A percentile compares a stretch with the other conserved stretches of the same genome.
Evolutionary conservation across 768 basidiomycete species (phyloP).

Genomic region (Omphalotus guepiniiformis): DNA sequence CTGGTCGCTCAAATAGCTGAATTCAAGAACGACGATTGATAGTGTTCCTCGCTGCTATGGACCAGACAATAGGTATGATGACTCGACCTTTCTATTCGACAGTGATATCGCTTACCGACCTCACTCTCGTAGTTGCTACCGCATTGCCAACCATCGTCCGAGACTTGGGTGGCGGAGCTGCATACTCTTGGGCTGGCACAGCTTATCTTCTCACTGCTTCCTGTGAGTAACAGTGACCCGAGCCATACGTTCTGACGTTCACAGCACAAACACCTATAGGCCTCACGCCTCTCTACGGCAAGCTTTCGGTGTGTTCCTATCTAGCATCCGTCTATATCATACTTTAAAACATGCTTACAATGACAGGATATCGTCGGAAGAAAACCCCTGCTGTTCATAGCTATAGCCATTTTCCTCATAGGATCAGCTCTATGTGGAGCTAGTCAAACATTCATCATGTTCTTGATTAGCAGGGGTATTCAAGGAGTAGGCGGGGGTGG

Average conservation of each 20-base stretch:
- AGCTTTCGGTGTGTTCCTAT: conserved; percentile 56
- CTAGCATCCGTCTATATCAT: not conserved
- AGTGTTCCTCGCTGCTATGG: conserved; percentile 8
- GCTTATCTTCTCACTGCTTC: conserved; percentile 20
- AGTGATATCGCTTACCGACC: conserved; percentile 5
- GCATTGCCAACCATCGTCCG: conserved; percentile 31
- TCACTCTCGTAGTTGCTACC: conserved; percentile 25
- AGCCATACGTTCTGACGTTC: not conserved
- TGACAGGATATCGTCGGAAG: conserved; percentile 37
- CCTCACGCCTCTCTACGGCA: conserved; percentile 75
- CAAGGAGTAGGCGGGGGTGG: conserved; percentile 85
- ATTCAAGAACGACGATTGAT: not conserved
- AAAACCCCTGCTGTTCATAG: conserved; percentile 65
- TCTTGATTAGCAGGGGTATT: conserved; percentile 69
- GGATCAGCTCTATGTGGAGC: conserved; percentile 81
- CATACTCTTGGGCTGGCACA: conserved; percentile 33
- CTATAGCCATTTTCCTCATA: conserved; percentile 65
- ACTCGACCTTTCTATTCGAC: no score
- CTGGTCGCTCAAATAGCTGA: not conserved
- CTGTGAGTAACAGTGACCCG: no score
- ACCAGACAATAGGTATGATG: conserved; percentile 4
- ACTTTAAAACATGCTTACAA: conserved; percentile 22
- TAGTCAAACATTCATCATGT: conserved; percentile 72
- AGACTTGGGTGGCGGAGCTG: conserved; percentile 20
- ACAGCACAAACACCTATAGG: no score